A percentile compares a stretch with the other conserved stretches of the same genome.
Evolutionary conservation across 2,329 filamentous ascomycete genomes (phyloP).

Genomic region (Cytospora piceae): DNA sequence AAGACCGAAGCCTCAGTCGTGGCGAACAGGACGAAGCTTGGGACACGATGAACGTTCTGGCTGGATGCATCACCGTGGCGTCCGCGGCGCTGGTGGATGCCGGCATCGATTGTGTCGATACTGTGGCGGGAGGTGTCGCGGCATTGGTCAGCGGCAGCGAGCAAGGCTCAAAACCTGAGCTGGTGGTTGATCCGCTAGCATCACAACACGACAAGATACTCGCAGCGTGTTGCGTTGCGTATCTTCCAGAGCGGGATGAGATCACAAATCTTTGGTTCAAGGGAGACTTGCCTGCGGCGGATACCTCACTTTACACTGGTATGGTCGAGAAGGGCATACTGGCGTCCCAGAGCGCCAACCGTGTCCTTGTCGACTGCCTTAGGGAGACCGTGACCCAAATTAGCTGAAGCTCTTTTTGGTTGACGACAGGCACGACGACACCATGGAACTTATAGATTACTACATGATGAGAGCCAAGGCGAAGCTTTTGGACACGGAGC

Average conservation of each 20-base stretch:
- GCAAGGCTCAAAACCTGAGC: conserved; percentile 41
- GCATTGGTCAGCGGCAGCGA: conserved; percentile 64
- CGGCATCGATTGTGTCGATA: conserved; percentile 92
- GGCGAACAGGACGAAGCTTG: conserved; percentile 67
- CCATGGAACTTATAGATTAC: not conserved
- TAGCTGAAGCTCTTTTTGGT: conserved; percentile 13
- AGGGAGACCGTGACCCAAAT: conserved; percentile 40
- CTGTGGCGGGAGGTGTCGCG: conserved; percentile 86
- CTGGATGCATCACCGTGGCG: conserved; percentile 90
- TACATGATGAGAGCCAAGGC: not conserved
- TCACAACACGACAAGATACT: conserved; percentile 77
- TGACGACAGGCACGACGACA: not conserved
- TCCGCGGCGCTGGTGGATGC: conserved; percentile 93
- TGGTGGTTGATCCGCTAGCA: conserved; percentile 81
- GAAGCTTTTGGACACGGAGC: not conserved
- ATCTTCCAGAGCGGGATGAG: conserved; percentile 84
- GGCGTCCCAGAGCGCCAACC: conserved; percentile 48
- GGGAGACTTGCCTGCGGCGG: conserved; percentile 59
- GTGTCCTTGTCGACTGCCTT: conserved; percentile 46
- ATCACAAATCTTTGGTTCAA: conserved; percentile 95
- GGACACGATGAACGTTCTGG: conserved; percentile 89
- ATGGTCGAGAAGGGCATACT: conserved; percentile 47
- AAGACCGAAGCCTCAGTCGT: conserved; percentile 63
- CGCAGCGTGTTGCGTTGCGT: conserved; percentile 88
- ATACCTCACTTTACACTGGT: conserved; percentile 45